Percentiles rank a stretch among this genome's conserved stretches.
Evolutionary conservation across 2,329 filamentous ascomycete species (phyloP).

Genomic region (Sclerotinia sclerotiorum): DNA sequence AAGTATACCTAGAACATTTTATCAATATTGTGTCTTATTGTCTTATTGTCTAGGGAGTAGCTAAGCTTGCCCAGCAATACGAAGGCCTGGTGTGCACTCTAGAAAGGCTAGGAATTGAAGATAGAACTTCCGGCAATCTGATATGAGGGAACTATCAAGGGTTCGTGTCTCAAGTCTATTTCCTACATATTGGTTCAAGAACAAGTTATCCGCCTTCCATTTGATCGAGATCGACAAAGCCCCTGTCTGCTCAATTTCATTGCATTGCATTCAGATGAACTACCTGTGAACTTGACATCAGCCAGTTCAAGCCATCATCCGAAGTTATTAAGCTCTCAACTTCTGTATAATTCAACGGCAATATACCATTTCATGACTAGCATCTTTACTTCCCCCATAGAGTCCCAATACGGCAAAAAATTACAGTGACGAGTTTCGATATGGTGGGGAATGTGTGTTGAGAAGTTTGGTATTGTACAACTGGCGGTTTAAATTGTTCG

Average conservation of each 20-base stretch:
- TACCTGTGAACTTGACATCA: neutral
- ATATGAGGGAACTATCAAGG: slow-evolving; percentile 14
- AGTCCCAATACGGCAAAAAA: neutral
- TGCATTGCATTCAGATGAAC: slow-evolving; percentile 1
- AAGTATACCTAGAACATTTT: neutral
- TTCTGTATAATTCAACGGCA: neutral
- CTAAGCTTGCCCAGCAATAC: neutral
- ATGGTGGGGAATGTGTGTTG: neutral
- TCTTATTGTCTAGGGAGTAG: neutral
- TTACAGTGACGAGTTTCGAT: neutral
- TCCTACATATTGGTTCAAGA: slow-evolving; percentile 14
- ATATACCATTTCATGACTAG: no score
- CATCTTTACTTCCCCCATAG: neutral
- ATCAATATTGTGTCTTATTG: slow-evolving; percentile 13
- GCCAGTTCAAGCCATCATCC: neutral
- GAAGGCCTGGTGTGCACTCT: neutral
- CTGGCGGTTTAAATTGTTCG: neutral
- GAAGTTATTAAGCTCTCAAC: neutral
- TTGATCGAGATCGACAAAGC: slow-evolving; percentile 17
- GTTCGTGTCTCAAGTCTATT: slow-evolving; percentile 16
- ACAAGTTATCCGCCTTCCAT: neutral
- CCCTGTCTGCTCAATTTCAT: slow-evolving; percentile 10
- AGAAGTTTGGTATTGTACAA: neutral
- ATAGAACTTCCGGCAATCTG: slow-evolving; percentile 8
- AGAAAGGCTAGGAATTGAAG: neutral